Conservation (phyloP, 805 yeast genomes). For the Komagataella pseudopastoris region DNA sequence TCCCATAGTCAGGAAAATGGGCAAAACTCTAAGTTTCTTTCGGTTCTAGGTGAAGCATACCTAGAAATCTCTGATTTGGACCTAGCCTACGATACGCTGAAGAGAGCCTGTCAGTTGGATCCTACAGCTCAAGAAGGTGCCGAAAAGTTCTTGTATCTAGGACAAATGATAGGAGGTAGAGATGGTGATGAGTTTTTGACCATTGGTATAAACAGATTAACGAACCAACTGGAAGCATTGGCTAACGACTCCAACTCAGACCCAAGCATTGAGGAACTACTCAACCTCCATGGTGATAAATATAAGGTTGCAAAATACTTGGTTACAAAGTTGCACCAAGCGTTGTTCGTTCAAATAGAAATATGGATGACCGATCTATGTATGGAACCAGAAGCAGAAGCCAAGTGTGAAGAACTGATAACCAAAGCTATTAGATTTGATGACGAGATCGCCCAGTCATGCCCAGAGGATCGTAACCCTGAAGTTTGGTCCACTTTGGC, state of each 20-base stretch:
- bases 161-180: conserved; percentile 78
- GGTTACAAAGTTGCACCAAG: conserved; percentile 55
- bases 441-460: conserved; percentile 7
- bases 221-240: conserved; percentile 21
- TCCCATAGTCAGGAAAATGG: conserved; percentile 21
- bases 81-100: conserved; percentile 53
- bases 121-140: conserved; percentile 51
- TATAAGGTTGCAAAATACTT: conserved; percentile 19
- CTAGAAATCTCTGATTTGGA: conserved; percentile 75
- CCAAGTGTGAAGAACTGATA: conserved; percentile 61
- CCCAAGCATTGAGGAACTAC: neutral
- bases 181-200: conserved; percentile 55
- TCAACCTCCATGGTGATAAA: neutral
- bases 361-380: conserved; percentile 97
- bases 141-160: conserved; percentile 80
- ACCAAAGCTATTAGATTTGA: conserved; percentile 49
- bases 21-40: conserved; percentile 31
- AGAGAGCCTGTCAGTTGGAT: conserved; percentile 53
- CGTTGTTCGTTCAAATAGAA: conserved; percentile 76
- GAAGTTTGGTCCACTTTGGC: conserved; percentile 77
- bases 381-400: conserved; percentile 85
- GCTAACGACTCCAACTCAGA: conserved; percentile 2
- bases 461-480: conserved; percentile 29
- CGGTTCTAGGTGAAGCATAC: conserved; percentile 60
- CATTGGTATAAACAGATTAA: conserved; percentile 45